Percentiles rank a stretch among this genome's conserved stretches.
Conservation (phyloP, 768 basidiomycete species). For the Russula earlei region DNA sequence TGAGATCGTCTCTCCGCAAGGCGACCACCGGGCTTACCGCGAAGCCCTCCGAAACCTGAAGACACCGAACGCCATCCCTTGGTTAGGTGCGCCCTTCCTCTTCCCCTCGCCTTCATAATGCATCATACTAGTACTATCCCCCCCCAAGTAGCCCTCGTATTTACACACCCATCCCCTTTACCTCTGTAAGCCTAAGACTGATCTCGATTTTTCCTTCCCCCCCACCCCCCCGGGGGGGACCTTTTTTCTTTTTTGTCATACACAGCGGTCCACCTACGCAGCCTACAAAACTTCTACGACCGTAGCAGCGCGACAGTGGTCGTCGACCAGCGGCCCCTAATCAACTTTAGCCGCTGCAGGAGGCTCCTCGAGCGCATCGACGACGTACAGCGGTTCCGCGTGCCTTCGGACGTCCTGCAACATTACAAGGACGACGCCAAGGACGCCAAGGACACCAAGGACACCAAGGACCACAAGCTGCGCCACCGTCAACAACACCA, state of each 20-base stretch:
- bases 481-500: too few relatives aligned
- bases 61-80: slow-evolving; percentile 29
- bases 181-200: too few relatives aligned
- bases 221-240: too few relatives aligned
- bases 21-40: slow-evolving; percentile 33
- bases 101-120: neutral
- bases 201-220: neutral
- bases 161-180: too few relatives aligned
- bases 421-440: neutral
- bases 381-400: slow-evolving; percentile 27
- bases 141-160: too few relatives aligned
- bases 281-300: slow-evolving; percentile 1
- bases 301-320: neutral
- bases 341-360: slow-evolving; percentile 36
- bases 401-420: slow-evolving; percentile 28
- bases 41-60: slow-evolving; percentile 25
- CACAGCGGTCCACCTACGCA: slow-evolving; percentile 30
- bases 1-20: slow-evolving; percentile 27
- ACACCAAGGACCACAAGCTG: too few relatives aligned
- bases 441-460: slow-evolving; percentile 11
- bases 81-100: slow-evolving; percentile 28
- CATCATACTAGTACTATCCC: neutral
- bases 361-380: slow-evolving; percentile 32
- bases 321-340: slow-evolving; percentile 28
- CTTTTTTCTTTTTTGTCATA: too few relatives aligned